Evolutionary conservation across 2,329 filamentous ascomycete genomes (phyloP).

Genomic region (Furcasterigmium sp.): DNA sequence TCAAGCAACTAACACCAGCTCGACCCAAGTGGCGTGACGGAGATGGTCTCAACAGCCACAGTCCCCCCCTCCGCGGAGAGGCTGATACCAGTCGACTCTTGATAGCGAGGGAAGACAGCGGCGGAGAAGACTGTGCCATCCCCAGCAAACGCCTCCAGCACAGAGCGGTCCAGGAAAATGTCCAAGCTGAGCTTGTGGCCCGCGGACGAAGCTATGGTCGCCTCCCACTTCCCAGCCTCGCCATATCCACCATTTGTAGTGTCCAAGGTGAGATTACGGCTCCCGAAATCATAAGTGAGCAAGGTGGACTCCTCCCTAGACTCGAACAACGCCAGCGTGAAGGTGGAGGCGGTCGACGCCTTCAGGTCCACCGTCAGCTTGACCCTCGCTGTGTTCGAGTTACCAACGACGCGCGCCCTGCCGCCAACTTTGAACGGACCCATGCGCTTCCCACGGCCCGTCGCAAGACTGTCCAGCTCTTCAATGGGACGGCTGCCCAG

Average conservation of each 20-base stretch:
- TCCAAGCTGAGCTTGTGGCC: constrained; percentile 18
- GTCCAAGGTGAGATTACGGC: constrained; percentile 18
- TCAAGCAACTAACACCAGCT: constrained; percentile 11
- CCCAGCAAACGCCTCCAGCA: constrained; percentile 20
- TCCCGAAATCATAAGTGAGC: constrained; percentile 15
- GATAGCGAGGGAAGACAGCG: constrained; percentile 17
- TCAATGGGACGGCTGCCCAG: constrained; percentile 18
- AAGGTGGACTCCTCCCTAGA: constrained; percentile 16
- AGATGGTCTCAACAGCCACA: constrained; percentile 6
- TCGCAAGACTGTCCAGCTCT: constrained; percentile 16
- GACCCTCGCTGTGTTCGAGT: constrained; percentile 16
- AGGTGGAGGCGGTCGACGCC: constrained; percentile 16
- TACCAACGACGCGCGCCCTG: constrained; percentile 12
- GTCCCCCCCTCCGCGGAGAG: constrained; percentile 7
- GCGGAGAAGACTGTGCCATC: constrained; percentile 22
- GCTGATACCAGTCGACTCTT: constrained; percentile 18
- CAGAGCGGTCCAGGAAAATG: constrained; percentile 21
- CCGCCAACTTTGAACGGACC: constrained; percentile 11
- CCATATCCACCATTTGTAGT: constrained; percentile 22
- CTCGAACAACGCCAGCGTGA: constrained; percentile 17
- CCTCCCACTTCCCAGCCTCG: constrained; percentile 20
- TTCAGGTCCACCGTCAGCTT: constrained; percentile 17
- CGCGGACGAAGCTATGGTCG: constrained; percentile 10
- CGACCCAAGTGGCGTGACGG: constrained; percentile 12
- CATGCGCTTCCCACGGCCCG: constrained; percentile 10